A percentile compares a stretch with the other conserved stretches of the same genome.
Evolutionary conservation across 1,284 basidiomycete genomes (phyloP).

Genomic region (Puccinia novopanici): DNA sequence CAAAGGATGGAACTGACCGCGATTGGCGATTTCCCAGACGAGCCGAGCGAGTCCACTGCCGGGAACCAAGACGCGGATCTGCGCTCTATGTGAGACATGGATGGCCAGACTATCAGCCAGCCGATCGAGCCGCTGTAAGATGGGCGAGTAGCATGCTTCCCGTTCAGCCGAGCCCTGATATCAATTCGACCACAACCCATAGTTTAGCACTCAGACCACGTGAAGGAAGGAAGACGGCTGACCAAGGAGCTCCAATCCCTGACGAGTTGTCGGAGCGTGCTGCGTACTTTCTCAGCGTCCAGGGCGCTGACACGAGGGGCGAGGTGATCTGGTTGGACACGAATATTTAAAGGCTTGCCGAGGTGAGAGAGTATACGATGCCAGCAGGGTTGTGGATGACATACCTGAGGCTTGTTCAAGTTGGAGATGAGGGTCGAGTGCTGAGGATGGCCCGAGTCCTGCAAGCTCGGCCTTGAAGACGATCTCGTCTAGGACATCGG

Average conservation of each 20-base stretch:
- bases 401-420: too few relatives aligned
- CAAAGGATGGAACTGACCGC: conserved; percentile 64
- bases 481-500: conserved; percentile 37
- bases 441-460: conserved; percentile 29
- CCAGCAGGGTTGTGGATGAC: too few relatives aligned
- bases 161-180: conserved; percentile 73
- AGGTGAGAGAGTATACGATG: too few relatives aligned
- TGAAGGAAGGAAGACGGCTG: conserved; percentile 49
- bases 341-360: too few relatives aligned
- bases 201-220: neutral
- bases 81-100: conserved; percentile 64
- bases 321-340: too few relatives aligned
- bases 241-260: conserved; percentile 85
- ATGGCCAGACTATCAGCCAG: conserved; percentile 67
- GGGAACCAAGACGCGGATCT: conserved; percentile 76
- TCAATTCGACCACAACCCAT: conserved; percentile 8
- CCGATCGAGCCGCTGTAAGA: conserved; percentile 72
- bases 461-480: conserved; percentile 21
- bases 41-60: conserved; percentile 82
- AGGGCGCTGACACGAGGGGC: neutral
- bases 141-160: conserved; percentile 74
- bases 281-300: conserved; percentile 60
- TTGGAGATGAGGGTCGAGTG: too few relatives aligned
- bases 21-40: conserved; percentile 78
- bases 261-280: conserved; percentile 84